Conservation (phyloP, 345 rosid genomes). For the Euphorbia pulcherrima region DNA sequence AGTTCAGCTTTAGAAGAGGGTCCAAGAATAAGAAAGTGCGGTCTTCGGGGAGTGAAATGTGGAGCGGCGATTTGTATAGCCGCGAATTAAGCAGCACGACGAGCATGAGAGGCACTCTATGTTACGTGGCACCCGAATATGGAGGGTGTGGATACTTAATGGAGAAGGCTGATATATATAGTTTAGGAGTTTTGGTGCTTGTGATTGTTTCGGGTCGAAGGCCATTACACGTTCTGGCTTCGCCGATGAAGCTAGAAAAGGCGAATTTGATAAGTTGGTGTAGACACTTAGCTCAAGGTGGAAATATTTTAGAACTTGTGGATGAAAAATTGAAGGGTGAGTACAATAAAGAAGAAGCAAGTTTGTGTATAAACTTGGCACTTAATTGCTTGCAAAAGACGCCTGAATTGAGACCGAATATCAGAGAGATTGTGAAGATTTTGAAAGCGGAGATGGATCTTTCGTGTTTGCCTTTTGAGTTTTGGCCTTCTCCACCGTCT, state of each 20-base stretch:
- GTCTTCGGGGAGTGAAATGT: slow-evolving; percentile 78
- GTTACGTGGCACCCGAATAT: slow-evolving; percentile 92
- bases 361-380: slow-evolving; percentile 83
- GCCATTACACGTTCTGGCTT: slow-evolving; percentile 86
- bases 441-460: slow-evolving; percentile 90
- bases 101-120: slow-evolving; percentile 96
- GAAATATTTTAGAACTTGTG: slow-evolving; percentile 75
- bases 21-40: slow-evolving; percentile 52
- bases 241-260: slow-evolving; percentile 95
- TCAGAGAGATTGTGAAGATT: slow-evolving; percentile 67
- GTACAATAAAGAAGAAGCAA: slow-evolving; percentile 70
- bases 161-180: slow-evolving; percentile 97
- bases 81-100: slow-evolving; percentile 98
- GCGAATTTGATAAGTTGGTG: slow-evolving; percentile 97
- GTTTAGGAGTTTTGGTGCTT: slow-evolving; percentile 86
- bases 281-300: slow-evolving; percentile 81
- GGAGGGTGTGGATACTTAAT: slow-evolving; percentile 82
- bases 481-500: slow-evolving; percentile 86
- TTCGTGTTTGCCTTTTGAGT: slow-evolving; percentile 59
- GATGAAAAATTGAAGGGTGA: slow-evolving; percentile 78
- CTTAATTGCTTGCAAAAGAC: slow-evolving; percentile 75
- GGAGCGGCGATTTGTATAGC: slow-evolving; percentile 93
- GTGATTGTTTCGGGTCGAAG: slow-evolving; percentile 91
- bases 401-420: slow-evolving; percentile 86
- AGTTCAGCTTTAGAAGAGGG: slow-evolving; percentile 89